Percentiles rank a stretch among this genome's conserved stretches.
These are phyloP conservation scores for Stephanodiscus minutulus DNA, from an alignment of 108 stramenopile genomes.

Conservation along the genomic window DNA sequence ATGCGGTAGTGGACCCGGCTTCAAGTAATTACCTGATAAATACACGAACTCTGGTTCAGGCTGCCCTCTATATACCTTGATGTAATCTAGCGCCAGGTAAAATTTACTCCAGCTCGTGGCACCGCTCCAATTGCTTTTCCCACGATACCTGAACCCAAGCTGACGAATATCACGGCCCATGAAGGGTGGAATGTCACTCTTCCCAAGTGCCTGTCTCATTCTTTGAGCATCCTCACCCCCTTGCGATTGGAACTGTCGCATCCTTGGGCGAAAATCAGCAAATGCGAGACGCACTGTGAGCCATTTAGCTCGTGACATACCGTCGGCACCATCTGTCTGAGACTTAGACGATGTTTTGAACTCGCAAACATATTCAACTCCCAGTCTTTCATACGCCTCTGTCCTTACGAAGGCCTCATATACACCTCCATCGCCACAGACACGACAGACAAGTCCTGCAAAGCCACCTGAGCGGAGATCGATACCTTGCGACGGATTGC, in stretches of 20 bases:
- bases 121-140: constrained; percentile 39
- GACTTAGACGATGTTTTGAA: constrained; percentile 70
- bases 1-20: too few relatives aligned
- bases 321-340: constrained; percentile 29
- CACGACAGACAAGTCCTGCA: constrained; percentile 74
- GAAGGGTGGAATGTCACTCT: constrained; percentile 56
- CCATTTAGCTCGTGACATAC: constrained; percentile 65
- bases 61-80: constrained; percentile 78
- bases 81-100: constrained; percentile 78
- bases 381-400: constrained; percentile 61
- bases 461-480: constrained; percentile 69
- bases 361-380: constrained; percentile 82
- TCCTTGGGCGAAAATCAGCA: constrained; percentile 49
- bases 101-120: constrained; percentile 52
- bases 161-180: constrained; percentile 69
- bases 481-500: constrained; percentile 70
- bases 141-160: constrained; percentile 75
- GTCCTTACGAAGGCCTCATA: constrained; percentile 82
- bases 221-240: constrained; percentile 20
- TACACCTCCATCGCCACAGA: constrained; percentile 75
- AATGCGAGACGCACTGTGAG: constrained; percentile 60
- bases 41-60: constrained; percentile 87
- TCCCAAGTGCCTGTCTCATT: constrained; percentile 18
- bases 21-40: constrained; percentile 69
- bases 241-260: constrained; percentile 51